Base-by-base conservation (phyloP, 345 rosid genomes). In the Rhizophora apiculata region DNA sequence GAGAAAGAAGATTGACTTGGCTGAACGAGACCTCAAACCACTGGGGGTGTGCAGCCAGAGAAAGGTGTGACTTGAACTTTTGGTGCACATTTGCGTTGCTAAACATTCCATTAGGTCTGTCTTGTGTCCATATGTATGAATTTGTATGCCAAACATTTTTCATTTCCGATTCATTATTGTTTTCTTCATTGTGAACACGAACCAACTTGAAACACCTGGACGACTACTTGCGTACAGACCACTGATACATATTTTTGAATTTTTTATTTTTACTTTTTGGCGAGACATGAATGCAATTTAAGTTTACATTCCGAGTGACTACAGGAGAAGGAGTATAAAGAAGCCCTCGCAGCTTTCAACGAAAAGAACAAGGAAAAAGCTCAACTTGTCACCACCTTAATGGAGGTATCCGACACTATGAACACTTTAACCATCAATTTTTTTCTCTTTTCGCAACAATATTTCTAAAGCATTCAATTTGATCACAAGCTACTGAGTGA, bases 271-370 rank as follows among this genome's bases (percentile, higher is more conserved):
- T 39, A 39, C 0, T 39, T 39, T 39, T 39, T 9, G 46, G 4
- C 0, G 46, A 39, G 46, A 39, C 46, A 10, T 39, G 46, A 0
- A 10, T 13, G 18, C 18, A 13, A 43, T n/a, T 43, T 3, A 43
- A 2, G 15, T 43, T 43, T 3, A 16, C 15, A 3, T 36, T 62
- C 29, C 29, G 22, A 8, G 37, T 63, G 64, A 15, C 27, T 5
- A 20, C 84, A 90, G 98, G 97, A 90, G 78, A 90, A 84, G 81
- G 96, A 90, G 79, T 86, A 87, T 65, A 81, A 71, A 68, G 92
- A 85, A 43, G 85, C 84, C 55, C 34, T 82, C 65, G 92, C 89
- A 72, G 86, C 89, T 65, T 89, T 90, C 79, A 90, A 88, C 51
- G 93, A 87, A 74, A 93, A 86, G 86, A 89, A 69, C 78, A 87